Base-by-base conservation (phyloP, 768 basidiomycete genomes). In the Lactarius deliciosus region DNA sequence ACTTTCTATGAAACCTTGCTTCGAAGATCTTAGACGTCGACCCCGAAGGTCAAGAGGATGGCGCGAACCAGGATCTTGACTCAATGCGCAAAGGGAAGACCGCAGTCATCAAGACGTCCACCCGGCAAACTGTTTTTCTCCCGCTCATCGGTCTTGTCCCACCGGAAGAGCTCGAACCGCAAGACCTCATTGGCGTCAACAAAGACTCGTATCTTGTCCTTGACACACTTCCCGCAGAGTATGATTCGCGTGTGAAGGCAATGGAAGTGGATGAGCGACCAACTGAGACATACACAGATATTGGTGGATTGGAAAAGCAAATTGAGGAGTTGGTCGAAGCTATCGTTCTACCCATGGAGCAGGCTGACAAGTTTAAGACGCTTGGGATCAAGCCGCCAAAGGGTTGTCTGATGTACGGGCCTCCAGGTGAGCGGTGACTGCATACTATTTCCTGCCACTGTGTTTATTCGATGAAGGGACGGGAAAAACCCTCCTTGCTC, bases 251-350 rank as follows among this genome's bases (percentile, higher is more conserved):
- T 56, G 97, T 99, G 30, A 98, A 98, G 77, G 97, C 97, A 10
- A 99, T 99, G 97, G 97, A 99, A 74, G 97, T 99, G 1, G 97
- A 99, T 71, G 97, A 98, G 76, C 84, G 94, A 60, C 97, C 97
- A 40, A 98, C 96, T 15, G 97, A 98, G 77, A 92, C 89, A 2
- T 98, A 98, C 74, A 96, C 95, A 28, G 94, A 96, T 77, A 96
- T 99, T 68, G 97, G 97, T 77, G 97, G 97, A 28, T 74, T 99
- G 76, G 97, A 98, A 82, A 98, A 98, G 79, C 97, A 99, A 82
- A 98, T 99, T 63, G 97, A 98, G 76, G 97, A 98, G 76, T 77
- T 99, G 61, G 94, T 97, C 1, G 97, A 99, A 77, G 97, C 97
- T 0, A 97, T 99, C 69, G 96, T 99, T 2, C 77, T 97, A 69